A percentile compares a stretch with the other conserved stretches of the same genome.
phyloP scores from a whole-genome alignment of 139 green algal genomes.

The Tetraselmis striata region DNA sequence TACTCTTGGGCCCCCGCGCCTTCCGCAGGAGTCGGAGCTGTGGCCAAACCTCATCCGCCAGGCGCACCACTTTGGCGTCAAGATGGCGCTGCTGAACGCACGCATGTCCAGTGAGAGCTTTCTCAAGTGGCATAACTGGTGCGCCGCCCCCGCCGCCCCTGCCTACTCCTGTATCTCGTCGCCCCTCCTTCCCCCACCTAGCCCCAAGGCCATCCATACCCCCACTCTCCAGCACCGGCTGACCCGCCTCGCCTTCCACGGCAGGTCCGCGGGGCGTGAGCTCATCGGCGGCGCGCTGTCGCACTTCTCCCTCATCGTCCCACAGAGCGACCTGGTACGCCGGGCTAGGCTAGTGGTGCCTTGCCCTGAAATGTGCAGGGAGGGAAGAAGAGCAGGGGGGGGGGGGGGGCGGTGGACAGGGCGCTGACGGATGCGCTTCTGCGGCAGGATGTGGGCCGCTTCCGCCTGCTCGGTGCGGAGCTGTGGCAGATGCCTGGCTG shows the following conservation, averaged over 20 bases:
- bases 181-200: too few relatives aligned
- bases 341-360: too few relatives aligned
- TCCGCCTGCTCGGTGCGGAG: constrained; percentile 49
- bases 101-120: constrained; percentile 31
- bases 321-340: constrained; percentile 44
- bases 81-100: constrained; percentile 51
- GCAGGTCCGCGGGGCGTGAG: constrained; percentile 2
- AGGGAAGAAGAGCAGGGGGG: too few relatives aligned
- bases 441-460: constrained; percentile 45
- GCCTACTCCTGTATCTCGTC: too few relatives aligned
- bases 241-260: too few relatives aligned
- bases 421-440: too few relatives aligned
- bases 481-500: constrained; percentile 57
- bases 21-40: constrained; percentile 38
- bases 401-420: too few relatives aligned
- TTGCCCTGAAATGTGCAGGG: too few relatives aligned
- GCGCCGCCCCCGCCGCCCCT: too few relatives aligned
- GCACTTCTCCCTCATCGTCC: constrained; percentile 48
- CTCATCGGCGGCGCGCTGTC: constrained; percentile 30
- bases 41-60: constrained; percentile 32
- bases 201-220: too few relatives aligned
- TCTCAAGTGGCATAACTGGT: constrained; percentile 29
- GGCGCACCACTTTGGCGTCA: constrained; percentile 21
- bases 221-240: too few relatives aligned
- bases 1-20: neutral